Percentiles rank a stretch among this genome's conserved stretches.
These are phyloP conservation scores for Fragaria iinumae DNA, from an alignment of 306 rosid genomes.

Conservation along the genomic window DNA sequence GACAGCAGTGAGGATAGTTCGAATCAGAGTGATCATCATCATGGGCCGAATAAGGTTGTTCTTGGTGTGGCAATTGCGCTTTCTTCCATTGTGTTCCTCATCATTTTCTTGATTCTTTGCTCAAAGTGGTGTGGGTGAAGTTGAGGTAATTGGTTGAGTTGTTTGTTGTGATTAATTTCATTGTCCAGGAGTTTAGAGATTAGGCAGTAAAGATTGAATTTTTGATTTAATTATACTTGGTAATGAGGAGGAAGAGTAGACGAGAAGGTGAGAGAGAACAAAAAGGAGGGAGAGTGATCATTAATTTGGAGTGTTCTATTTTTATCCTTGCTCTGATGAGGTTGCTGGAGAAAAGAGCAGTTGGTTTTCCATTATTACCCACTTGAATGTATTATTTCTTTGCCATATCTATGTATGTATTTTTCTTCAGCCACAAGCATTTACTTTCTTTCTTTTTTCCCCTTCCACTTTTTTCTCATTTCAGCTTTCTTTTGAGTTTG, in stretches of 20 bases:
- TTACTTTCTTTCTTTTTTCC: conserved; percentile 4
- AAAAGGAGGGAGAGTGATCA: conserved; percentile 23
- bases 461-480: not conserved
- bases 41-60: conserved; percentile 75
- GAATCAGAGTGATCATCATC: conserved; percentile 47
- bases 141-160: not conserved
- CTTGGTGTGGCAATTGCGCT: conserved; percentile 89
- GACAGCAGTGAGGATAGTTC: conserved; percentile 38
- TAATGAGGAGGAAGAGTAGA: conserved; percentile 30
- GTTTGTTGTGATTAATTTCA: conserved; percentile 9
- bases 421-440: conserved; percentile 38
- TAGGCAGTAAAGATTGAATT: conserved; percentile 36
- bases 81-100: conserved; percentile 76
- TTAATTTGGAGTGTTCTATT: conserved; percentile 27
- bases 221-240: conserved; percentile 32
- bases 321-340: conserved; percentile 31
- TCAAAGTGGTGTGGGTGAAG: conserved; percentile 73
- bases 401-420: conserved; percentile 23
- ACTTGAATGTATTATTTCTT: conserved; percentile 22
- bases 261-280: not conserved
- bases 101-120: conserved; percentile 63
- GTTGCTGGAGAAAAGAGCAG: conserved; percentile 31
- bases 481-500: not conserved
- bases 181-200: conserved; percentile 27
- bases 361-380: conserved; percentile 26